A percentile compares a stretch with the other conserved stretches of the same genome.
These are phyloP conservation scores for Albugo candida DNA, from an alignment of 352 stramenopile species.

Conservation along the genomic window DNA sequence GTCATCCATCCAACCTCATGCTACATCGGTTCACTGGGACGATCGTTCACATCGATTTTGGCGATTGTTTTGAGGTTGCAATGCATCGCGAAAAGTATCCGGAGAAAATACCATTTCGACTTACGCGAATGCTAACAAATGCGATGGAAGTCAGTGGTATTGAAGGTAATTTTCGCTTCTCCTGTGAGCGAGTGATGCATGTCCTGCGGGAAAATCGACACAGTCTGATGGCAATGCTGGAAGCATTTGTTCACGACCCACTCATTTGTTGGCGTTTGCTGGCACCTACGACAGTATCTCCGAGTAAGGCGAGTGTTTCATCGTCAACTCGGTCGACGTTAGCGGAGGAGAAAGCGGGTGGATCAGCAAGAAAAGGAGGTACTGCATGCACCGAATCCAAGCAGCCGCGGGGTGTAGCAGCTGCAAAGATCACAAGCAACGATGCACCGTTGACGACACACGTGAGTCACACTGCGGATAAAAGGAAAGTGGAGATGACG, in stretches of 20 bases:
- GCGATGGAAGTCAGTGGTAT: constrained; percentile 97
- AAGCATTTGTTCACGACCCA: constrained; percentile 99
- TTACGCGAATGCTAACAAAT: constrained; percentile 98
- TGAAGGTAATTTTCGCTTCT: constrained; percentile 96
- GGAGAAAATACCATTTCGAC: constrained; percentile 97
- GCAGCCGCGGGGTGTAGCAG: constrained; percentile 1
- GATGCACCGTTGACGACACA: no score
- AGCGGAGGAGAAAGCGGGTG: constrained; percentile 5
- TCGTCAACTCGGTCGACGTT: constrained; percentile 12
- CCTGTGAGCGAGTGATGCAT: constrained; percentile 94
- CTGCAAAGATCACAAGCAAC: neutral
- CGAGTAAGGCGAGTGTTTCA: constrained; percentile 17
- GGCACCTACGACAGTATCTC: constrained; percentile 31
- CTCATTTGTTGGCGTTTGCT: constrained; percentile 95
- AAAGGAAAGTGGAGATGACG: neutral
- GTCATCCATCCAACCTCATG: constrained; percentile 99
- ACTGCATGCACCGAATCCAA: neutral
- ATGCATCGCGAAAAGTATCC: constrained; percentile 98
- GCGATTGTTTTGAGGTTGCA: constrained; percentile 95
- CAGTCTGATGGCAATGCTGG: constrained; percentile 97
- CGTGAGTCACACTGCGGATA: neutral
- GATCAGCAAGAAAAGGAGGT: constrained; percentile 4
- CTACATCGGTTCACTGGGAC: constrained; percentile 92
- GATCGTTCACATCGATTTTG: constrained; percentile 96
- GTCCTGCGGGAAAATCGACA: constrained; percentile 95